Conservation (phyloP, 305 asterid species). For the Fraxinus nigra region DNA sequence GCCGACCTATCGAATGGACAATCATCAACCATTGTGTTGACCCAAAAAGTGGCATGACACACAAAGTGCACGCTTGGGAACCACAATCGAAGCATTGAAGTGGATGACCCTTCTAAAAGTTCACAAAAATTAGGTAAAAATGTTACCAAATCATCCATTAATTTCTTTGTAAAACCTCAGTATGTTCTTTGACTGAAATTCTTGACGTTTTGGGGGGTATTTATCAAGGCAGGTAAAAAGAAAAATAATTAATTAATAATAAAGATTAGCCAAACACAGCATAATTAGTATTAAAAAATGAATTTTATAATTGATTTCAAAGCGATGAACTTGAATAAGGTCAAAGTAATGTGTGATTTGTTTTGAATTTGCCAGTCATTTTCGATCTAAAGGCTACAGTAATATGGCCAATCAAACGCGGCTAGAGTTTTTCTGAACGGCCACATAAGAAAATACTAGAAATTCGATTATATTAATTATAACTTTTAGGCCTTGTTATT, state of each 20-base stretch:
- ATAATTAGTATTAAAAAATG: not conserved
- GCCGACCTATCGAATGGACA: not conserved
- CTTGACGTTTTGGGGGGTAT: constrained; percentile 19
- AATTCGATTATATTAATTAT: not conserved
- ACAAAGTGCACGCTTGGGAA: not conserved
- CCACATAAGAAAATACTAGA: not conserved
- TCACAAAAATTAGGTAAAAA: constrained; percentile 1
- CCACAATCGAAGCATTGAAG: not conserved
- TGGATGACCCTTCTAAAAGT: constrained; percentile 7
- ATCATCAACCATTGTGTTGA: not conserved
- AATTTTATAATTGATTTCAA: not conserved
- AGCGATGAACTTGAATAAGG: constrained; percentile 19
- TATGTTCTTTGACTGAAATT: constrained; percentile 30
- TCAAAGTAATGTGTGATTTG: constrained; percentile 16
- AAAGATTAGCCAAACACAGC: not conserved
- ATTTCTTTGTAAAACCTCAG: constrained; percentile 3
- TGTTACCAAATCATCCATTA: not conserved
- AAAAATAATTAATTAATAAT: not conserved
- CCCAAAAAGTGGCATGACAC: not conserved
- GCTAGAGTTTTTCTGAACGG: not conserved
- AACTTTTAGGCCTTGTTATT: not conserved
- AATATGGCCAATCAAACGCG: constrained; percentile 3
- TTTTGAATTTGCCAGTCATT: constrained; percentile 27
- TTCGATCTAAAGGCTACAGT: constrained; percentile 10
- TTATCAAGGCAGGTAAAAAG: constrained; percentile 47